phyloP scores from a whole-genome alignment of 768 basidiomycete species.

The Agaricus subrufescens region DNA sequence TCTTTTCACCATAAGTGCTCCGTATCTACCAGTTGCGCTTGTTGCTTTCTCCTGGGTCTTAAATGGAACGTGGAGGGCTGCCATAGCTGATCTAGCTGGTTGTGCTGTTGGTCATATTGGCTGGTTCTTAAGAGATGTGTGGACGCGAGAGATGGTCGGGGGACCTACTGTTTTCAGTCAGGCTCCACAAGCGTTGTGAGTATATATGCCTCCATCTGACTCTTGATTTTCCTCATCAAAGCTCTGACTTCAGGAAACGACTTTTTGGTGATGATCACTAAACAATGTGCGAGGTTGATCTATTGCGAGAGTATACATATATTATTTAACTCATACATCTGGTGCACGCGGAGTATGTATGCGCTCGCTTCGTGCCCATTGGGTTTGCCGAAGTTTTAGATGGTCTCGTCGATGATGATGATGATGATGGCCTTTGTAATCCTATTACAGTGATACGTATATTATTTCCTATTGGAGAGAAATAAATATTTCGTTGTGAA shows the following conservation, averaged over 20 bases:
- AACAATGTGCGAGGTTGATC: neutral
- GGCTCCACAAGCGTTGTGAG: conserved; percentile 67
- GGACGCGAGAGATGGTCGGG: conserved; percentile 84
- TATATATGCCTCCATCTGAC: conserved; percentile 12
- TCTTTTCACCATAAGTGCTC: conserved; percentile 89
- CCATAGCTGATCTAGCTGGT: conserved; percentile 76
- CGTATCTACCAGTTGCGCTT: conserved; percentile 90
- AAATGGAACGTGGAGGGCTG: conserved; percentile 81
- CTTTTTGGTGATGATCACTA: conserved; percentile 52
- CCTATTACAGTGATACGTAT: too few relatives aligned
- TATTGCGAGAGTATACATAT: too few relatives aligned
- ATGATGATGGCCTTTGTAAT: too few relatives aligned
- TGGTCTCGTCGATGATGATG: too few relatives aligned
- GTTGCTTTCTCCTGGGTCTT: conserved; percentile 83
- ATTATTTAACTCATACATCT: too few relatives aligned
- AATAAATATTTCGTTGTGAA: too few relatives aligned
- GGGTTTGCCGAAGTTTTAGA: too few relatives aligned
- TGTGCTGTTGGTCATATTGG: conserved; percentile 85
- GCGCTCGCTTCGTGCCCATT: too few relatives aligned
- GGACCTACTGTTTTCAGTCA: conserved; percentile 69
- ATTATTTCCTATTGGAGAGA: too few relatives aligned
- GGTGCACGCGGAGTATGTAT: too few relatives aligned
- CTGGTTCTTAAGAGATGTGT: conserved; percentile 83
- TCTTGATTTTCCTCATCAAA: neutral
- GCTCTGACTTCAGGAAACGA: conserved; percentile 43